These are phyloP conservation scores for Rhizopogon roseolus DNA, from an alignment of 768 basidiomycete species.

Conservation along the genomic window DNA sequence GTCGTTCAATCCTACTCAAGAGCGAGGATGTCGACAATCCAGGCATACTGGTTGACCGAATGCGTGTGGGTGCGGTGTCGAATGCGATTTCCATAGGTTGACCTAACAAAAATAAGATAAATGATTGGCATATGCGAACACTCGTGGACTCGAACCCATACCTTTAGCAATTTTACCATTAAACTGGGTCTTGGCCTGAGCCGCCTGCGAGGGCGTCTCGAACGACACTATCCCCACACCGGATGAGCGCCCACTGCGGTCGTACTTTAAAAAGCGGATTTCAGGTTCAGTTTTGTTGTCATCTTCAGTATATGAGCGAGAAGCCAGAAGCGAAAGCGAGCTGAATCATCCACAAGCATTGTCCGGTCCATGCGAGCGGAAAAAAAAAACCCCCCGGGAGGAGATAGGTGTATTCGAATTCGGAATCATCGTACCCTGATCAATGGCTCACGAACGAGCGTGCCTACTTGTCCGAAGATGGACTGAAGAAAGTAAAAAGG, in stretches of 20 bases:
- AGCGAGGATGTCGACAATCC: conserved; percentile 49
- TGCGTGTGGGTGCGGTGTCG: conserved; percentile 42
- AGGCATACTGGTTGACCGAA: conserved; percentile 44
- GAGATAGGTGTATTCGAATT: conserved; percentile 33
- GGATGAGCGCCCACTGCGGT: conserved; percentile 89
- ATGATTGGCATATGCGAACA: background rate
- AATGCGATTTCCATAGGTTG: conserved; percentile 74
- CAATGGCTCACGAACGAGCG: conserved; percentile 86
- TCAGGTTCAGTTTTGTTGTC: conserved; percentile 55
- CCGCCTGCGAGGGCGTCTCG: conserved; percentile 75
- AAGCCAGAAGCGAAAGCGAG: conserved; percentile 41
- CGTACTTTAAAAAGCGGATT: conserved; percentile 69
- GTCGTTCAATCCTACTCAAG: conserved; percentile 71
- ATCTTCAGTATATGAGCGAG: conserved; percentile 27
- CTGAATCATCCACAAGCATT: conserved; percentile 22
- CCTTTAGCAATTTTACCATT: conserved; percentile 89
- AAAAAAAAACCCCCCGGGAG: conserved; percentile 14
- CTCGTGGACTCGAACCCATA: conserved; percentile 20
- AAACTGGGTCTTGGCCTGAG: conserved; percentile 77
- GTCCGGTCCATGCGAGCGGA: conserved; percentile 25
- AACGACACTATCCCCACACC: conserved; percentile 79
- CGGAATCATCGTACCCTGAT: conserved; percentile 84
- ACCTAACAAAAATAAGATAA: conserved; percentile 36
- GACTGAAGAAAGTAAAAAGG: conserved; percentile 36
- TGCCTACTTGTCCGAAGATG: conserved; percentile 91